Evolutionary conservation across 2,329 filamentous ascomycete genomes (phyloP).

Genomic region (Macrophomina tecta): DNA sequence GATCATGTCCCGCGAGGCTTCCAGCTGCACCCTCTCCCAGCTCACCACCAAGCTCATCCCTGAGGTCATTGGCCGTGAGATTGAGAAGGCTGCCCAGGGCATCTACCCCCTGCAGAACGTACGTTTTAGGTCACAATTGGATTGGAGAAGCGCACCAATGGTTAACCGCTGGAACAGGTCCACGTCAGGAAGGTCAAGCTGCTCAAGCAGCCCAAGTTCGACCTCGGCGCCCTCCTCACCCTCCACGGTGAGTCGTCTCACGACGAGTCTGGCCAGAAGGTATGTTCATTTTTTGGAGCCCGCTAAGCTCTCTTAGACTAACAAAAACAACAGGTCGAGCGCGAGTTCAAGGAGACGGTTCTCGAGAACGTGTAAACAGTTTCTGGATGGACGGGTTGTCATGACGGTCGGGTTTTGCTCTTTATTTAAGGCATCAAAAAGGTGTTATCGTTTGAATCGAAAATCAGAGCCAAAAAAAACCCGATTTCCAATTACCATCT

Average conservation of each 20-base stretch:
- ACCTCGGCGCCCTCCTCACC: constrained; percentile 92
- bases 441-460: constrained; percentile 39
- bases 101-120: constrained; percentile 99
- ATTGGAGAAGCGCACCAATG: constrained; percentile 6
- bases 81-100: constrained; percentile 98
- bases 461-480: constrained; percentile 29
- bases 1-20: constrained; percentile 96
- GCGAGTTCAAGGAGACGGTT: constrained; percentile 99
- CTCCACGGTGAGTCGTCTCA: constrained; percentile 97
- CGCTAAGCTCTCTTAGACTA: background rate
- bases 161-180: constrained; percentile 65
- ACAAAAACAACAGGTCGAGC: constrained; percentile 62
- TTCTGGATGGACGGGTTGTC: constrained; percentile 39
- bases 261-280: constrained; percentile 97
- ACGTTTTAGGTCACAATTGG: constrained; percentile 41
- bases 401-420: constrained; percentile 30
- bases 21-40: constrained; percentile 92
- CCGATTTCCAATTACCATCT: constrained; percentile 27
- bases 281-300: constrained; percentile 44
- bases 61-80: constrained; percentile 98
- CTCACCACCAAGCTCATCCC: constrained; percentile 98
- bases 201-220: constrained; percentile 98
- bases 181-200: constrained; percentile 99
- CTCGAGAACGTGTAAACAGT: constrained; percentile 85
- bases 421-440: constrained; percentile 49